Evolutionary conservation across 176 grass and related monocot genomes (phyloP).

Genomic region (Lolium perenne): DNA sequence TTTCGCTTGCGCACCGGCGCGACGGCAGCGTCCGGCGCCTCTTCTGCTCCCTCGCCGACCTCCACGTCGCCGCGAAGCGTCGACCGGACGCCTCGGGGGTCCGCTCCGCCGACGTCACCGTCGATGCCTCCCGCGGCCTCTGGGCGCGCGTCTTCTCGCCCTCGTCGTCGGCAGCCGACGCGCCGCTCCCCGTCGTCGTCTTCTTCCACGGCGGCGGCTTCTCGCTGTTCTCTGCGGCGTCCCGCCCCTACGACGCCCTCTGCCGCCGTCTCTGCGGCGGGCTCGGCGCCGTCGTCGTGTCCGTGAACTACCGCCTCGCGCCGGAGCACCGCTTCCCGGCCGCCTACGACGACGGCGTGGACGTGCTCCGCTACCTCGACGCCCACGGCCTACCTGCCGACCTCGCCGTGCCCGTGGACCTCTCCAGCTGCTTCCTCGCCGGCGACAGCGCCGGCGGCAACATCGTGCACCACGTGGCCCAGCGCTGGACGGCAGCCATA

Average conservation of each 20-base stretch:
- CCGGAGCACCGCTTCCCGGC: conserved; percentile 70
- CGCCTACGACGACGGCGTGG: conserved; percentile 66
- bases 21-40: conserved; percentile 52
- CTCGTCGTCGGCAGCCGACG: background rate
- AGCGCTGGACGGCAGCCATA: background rate
- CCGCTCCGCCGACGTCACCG: conserved; percentile 40
- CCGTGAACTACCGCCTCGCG: conserved; percentile 68
- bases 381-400: background rate
- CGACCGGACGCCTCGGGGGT: conserved; percentile 37
- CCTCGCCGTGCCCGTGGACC: conserved; percentile 18
- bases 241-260: conserved; percentile 37
- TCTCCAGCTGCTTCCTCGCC: conserved; percentile 48
- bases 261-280: conserved; percentile 46
- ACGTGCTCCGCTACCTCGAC: conserved; percentile 57
- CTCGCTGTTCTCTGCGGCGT: conserved; percentile 34
- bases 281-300: conserved; percentile 45
- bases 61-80: background rate
- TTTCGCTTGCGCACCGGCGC: conserved; percentile 26
- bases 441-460: conserved; percentile 50
- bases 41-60: conserved; percentile 46
- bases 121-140: conserved; percentile 44
- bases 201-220: conserved; percentile 66
- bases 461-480: conserved; percentile 7
- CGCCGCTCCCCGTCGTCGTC: conserved; percentile 35
- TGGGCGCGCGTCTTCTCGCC: conserved; percentile 47